phyloP scores from a whole-genome alignment of 148 eudicot genomes.

The Vaccinium darrowii region DNA sequence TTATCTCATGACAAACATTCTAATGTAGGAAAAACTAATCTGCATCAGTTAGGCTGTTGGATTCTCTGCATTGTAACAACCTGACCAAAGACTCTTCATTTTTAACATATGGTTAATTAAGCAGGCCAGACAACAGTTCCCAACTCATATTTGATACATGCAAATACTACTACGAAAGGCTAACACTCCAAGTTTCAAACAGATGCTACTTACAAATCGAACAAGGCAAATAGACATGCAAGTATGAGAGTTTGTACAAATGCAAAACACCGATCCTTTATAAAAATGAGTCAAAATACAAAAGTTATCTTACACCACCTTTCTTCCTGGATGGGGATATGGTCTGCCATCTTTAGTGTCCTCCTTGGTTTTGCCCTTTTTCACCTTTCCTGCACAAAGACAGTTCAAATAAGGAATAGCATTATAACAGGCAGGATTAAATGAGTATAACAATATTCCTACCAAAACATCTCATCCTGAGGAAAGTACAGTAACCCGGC shows the following conservation, averaged over 20 bases:
- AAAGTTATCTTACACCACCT: neutral
- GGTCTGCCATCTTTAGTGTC: neutral
- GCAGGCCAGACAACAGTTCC: neutral
- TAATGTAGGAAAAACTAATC: no score
- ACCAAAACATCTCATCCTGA: neutral
- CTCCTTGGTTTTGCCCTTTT: neutral
- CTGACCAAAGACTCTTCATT: no score
- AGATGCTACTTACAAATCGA: no score
- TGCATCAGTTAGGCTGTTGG: neutral
- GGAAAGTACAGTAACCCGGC: no score
- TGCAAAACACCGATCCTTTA: neutral
- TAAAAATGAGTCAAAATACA: neutral
- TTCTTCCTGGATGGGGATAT: neutral
- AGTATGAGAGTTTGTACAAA: neutral
- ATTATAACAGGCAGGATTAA: neutral
- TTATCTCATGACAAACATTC: no score
- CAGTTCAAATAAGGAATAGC: neutral
- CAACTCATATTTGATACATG: neutral
- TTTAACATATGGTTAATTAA: neutral
- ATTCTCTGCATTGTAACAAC: neutral
- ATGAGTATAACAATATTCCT: neutral
- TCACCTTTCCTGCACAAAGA: neutral
- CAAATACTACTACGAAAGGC: no score
- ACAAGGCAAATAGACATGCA: no score
- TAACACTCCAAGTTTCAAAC: no score